Evolutionary conservation across 1,139 yeast genomes (phyloP), one percentile per base, ranked within the genome.

Genomic region (Zygosaccharomyces sapae): DNA sequence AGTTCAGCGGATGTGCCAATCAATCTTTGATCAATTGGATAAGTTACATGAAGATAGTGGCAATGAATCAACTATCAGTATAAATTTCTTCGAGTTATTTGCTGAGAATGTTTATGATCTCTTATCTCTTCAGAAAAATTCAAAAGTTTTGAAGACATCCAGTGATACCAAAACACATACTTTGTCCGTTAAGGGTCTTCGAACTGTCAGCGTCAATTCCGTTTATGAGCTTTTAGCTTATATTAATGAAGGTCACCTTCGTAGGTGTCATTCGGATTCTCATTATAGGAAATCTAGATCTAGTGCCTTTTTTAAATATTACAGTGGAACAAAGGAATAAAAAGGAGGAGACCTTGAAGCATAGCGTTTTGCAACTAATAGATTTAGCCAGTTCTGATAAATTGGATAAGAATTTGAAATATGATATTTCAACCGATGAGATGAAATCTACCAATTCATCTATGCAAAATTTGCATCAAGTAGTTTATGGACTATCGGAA

Each of bases 351-450:
- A 40, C 41, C 9, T 10, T 53, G 19, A 55, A 45, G 35, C 37
- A 27, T 3, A 56, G 66, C 20, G 51, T 57, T 24, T 71, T 89
- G 47, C 86, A 83, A 58, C 68, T 89, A 44, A 94, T 88, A 8
- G 97, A 89, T 68, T 72, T 89, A 53, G 96, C 96, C 0, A 96
- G 96, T 3, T 82, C 92, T 35, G 96, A 89, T 66, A 86, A 86
- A 63, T 81, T 86, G 12, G 82, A 81, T 47, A 86, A 83, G 56
- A 81, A 95, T 0, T 92, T 94, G 2, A 94, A 89, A 0, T 68
- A 79, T 2, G 94, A 92, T 1, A 82, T 81, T 53, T 75, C 84
- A 0, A 69, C 86, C 13, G 90, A 88, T 62, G 96, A 89, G 57
- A 90, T 95, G 0, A 85, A 85, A 59, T 86, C 84, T 55, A 86